Evolutionary conservation across 306 rosid species (phyloP).

Genomic region (Quercus gilva): DNA sequence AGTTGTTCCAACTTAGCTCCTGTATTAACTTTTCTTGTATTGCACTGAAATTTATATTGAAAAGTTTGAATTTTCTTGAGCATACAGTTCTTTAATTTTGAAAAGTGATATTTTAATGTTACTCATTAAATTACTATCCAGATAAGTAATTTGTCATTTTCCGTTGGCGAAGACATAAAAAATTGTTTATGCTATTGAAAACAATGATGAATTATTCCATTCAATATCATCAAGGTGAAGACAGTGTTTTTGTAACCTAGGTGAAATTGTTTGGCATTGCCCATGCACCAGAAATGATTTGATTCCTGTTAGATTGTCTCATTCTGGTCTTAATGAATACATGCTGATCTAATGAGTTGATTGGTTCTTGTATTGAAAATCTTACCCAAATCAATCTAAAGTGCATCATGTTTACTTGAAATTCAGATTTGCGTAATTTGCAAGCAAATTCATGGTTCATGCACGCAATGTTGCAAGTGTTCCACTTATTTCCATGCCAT

Average conservation of each 20-base stretch:
- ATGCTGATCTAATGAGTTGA: background rate
- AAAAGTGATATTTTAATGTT: background rate
- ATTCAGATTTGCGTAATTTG: constrained; percentile 98
- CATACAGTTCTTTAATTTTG: background rate
- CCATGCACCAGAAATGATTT: constrained; percentile 10
- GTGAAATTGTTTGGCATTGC: background rate
- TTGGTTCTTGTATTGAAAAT: constrained; percentile 4
- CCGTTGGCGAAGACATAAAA: background rate
- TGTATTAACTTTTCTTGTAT: background rate
- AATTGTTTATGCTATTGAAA: background rate
- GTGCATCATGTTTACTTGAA: constrained; percentile 13
- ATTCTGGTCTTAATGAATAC: constrained; percentile 7
- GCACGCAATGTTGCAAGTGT: constrained; percentile 98
- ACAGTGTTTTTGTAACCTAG: constrained; percentile 8
- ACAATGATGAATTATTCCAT: constrained; percentile 7
- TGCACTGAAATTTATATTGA: background rate
- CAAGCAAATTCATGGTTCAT: constrained; percentile 96
- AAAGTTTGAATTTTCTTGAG: background rate
- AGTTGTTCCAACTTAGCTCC: constrained; percentile 5
- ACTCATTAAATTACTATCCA: background rate
- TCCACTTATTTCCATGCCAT: constrained; percentile 99
- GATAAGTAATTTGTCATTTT: background rate
- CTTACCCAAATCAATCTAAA: constrained; percentile 26
- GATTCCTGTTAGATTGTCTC: constrained; percentile 16
- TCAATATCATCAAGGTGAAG: constrained; percentile 5